Percentiles rank a stretch among this genome's conserved stretches.
Conservation (phyloP, 1,284 basidiomycete genomes). For the Phenoliferia sp. region DNA sequence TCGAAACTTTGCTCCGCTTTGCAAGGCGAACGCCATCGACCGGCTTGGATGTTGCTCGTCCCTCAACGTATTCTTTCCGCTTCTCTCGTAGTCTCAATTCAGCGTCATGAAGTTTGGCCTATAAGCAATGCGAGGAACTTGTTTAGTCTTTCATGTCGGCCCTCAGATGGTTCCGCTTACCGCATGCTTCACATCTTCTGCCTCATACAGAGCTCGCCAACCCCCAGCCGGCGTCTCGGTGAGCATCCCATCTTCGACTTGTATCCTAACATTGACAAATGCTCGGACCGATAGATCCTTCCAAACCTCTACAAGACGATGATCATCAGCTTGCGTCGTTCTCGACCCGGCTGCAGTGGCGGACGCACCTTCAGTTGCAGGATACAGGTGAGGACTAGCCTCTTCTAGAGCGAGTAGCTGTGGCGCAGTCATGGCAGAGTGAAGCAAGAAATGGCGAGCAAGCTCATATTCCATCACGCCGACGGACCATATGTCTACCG, state of each 20-base stretch:
- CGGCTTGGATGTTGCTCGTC: constrained; percentile 7
- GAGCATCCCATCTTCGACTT: constrained; percentile 24
- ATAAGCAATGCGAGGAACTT: background rate
- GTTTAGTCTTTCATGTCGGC: background rate
- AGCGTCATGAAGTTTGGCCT: constrained; percentile 7
- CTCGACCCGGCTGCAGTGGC: background rate
- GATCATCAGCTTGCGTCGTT: background rate
- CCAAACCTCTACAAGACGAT: constrained; percentile 16
- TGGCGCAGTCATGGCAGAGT: background rate
- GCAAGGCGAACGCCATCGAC: constrained; percentile 16
- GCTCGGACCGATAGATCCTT: constrained; percentile 18
- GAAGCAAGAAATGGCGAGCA: background rate
- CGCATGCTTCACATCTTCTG: constrained; percentile 19
- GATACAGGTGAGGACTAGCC: background rate
- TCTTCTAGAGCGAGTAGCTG: background rate
- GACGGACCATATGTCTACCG: background rate
- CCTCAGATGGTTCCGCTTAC: constrained; percentile 1
- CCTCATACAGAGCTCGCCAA: constrained; percentile 15
- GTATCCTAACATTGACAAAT: constrained; percentile 23
- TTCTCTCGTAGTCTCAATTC: constrained; percentile 13
- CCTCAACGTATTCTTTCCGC: constrained; percentile 5
- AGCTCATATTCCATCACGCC: background rate
- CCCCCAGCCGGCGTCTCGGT: background rate
- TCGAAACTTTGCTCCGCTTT: constrained; percentile 6
- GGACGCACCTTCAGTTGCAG: background rate